Base-by-base conservation (phyloP, 192 early-diverging fungal species). In the Coemansia sp. region DNA sequence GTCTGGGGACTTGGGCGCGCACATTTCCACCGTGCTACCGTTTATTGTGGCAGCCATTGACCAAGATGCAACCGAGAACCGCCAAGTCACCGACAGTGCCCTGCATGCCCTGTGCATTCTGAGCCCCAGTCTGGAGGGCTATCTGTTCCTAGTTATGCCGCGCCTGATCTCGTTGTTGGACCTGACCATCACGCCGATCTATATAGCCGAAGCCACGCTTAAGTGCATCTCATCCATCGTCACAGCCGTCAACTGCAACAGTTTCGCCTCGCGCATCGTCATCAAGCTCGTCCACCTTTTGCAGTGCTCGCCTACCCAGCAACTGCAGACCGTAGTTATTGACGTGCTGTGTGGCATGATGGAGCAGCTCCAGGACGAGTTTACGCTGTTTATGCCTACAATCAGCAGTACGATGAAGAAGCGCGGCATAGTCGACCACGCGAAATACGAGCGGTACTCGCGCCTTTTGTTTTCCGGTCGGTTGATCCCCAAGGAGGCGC, bases 61-160 rank as follows among this genome's bases (percentile, higher is more conserved):
- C 36, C 67, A 71, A 3, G 93, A 98, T 61, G 75, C 82, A 0
- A 86, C 86, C 0, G 91, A 93, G 17, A 62, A 78, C 14, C 83
- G 87, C n/a, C 71, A 83, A 7, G 72, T 85, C 0, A 86, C 88
- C 0, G 82, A 84, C 17, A 85, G 86, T 54, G 87, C 90, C 0
- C 60, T 97, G 11, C 85, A 93, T 43, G 92, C 89, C 3, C 82
- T 97, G 55, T 76, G 86, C 8, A 86, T 88, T 5, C 89, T 97
- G 77, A 91, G 92, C 2, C 77, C 88, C 3, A 94, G 92, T 58
- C 84, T 96, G 39, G 94, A 98, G 60, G 93, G 91, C 58, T 97
- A 95, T 61, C 82, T 98, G 74, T 89, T 93, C 69, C 79, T 98
- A 17, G 86, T 98, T 15, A 87, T 96, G 55, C 94, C 93, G 8